Evolutionary conservation across 139 green algal species (phyloP).

Genomic region (Tetraselmis chui): DNA sequence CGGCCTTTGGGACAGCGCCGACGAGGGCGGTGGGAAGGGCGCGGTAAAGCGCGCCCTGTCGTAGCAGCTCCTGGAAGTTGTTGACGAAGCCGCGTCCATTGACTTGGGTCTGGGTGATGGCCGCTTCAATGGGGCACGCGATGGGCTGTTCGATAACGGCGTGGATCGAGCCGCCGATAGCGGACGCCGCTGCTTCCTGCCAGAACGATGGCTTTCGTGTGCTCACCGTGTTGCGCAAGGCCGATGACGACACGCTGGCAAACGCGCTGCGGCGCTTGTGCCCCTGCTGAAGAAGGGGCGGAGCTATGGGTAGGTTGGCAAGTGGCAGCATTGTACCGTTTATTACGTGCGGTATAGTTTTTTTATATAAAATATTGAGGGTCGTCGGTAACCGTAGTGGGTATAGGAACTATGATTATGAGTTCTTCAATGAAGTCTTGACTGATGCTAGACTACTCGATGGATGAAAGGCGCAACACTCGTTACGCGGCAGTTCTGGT

Average conservation of each 20-base stretch:
- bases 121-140: not conserved
- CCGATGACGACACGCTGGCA: not conserved
- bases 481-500: too few relatives aligned
- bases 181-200: not conserved
- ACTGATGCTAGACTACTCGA: too few relatives aligned
- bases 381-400: too few relatives aligned
- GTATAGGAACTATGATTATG: too few relatives aligned
- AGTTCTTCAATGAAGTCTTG: too few relatives aligned
- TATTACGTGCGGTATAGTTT: too few relatives aligned
- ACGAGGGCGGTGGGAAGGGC: not conserved
- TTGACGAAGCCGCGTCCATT: not conserved
- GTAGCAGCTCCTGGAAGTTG: not conserved
- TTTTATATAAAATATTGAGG: too few relatives aligned
- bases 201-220: not conserved
- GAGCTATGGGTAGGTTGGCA: not conserved
- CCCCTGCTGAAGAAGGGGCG: not conserved
- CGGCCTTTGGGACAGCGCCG: not conserved
- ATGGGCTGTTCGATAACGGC: not conserved
- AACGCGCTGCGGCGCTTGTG: not conserved
- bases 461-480: too few relatives aligned
- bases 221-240: too few relatives aligned
- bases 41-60: not conserved
- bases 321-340: not conserved
- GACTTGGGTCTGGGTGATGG: not conserved
- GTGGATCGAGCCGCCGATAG: not conserved